A percentile compares a stretch with the other conserved stretches of the same genome.
phyloP scores from a whole-genome alignment of 2,329 filamentous ascomycete species.

The Apiospora hydei region DNA sequence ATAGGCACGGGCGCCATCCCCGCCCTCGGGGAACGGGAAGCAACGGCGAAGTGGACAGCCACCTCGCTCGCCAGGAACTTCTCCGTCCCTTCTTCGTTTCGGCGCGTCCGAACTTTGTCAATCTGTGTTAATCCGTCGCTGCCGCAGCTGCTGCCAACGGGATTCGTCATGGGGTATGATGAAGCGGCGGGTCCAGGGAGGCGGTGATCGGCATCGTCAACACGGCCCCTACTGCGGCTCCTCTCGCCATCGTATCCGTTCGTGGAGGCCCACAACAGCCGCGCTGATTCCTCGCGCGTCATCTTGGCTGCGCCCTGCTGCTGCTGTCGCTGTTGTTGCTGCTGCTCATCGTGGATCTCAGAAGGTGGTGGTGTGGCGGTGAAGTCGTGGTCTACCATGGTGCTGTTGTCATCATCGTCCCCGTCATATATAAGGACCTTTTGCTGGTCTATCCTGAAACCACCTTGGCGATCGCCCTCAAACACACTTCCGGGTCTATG shows the following conservation, averaged over 20 bases:
- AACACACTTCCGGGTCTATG: background rate
- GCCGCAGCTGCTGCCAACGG: background rate
- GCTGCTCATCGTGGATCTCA: background rate
- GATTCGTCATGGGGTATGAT: background rate
- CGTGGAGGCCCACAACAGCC: slow-evolving; percentile 33
- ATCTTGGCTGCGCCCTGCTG: slow-evolving; percentile 28
- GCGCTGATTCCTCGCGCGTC: slow-evolving; percentile 38
- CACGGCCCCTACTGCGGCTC: background rate
- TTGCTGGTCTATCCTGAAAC: background rate
- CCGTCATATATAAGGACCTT: slow-evolving; percentile 1
- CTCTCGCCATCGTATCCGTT: background rate
- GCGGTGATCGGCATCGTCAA: background rate
- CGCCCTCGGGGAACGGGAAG: background rate
- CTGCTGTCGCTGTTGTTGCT: too few relatives aligned
- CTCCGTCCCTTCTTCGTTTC: background rate
- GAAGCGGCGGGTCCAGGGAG: slow-evolving; percentile 4
- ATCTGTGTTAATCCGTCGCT: background rate
- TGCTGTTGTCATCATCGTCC: slow-evolving; percentile 26
- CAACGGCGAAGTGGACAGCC: background rate
- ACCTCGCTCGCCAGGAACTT: slow-evolving; percentile 19
- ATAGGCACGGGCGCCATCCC: background rate
- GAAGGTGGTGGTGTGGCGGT: background rate
- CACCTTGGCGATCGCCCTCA: background rate
- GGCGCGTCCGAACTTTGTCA: background rate
- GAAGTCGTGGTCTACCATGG: background rate